Evolutionary conservation across 2,329 filamentous ascomycete genomes (phyloP).

Genomic region (Cephalotrichum gorgonifer): DNA sequence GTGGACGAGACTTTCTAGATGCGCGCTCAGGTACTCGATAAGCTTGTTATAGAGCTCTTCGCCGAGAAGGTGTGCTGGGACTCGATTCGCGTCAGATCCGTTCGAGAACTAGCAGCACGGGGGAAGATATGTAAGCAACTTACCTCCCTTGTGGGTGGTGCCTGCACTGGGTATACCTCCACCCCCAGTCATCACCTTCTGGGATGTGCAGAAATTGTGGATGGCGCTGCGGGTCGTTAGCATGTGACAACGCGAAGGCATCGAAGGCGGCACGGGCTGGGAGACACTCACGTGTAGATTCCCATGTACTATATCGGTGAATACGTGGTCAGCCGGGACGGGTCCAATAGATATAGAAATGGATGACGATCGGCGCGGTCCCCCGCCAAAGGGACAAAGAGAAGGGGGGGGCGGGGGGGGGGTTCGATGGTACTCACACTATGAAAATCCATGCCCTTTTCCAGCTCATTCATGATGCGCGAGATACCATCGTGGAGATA

Average conservation of each 20-base stretch:
- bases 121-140: background rate
- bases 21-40: slow-evolving; percentile 70
- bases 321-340: background rate
- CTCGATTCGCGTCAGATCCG: background rate
- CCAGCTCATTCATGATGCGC: slow-evolving; percentile 86
- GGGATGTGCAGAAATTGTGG: slow-evolving; percentile 98
- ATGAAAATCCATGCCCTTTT: slow-evolving; percentile 87
- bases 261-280: background rate
- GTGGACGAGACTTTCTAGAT: slow-evolving; percentile 61
- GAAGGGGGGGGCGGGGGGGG: background rate
- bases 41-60: slow-evolving; percentile 94
- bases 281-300: slow-evolving; percentile 64
- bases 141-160: slow-evolving; percentile 50
- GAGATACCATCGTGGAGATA: slow-evolving; percentile 84
- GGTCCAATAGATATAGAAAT: slow-evolving; percentile 4
- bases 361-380: no score
- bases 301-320: slow-evolving; percentile 85
- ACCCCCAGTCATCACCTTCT: slow-evolving; percentile 43
- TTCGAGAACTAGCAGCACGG: background rate
- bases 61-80: slow-evolving; percentile 75
- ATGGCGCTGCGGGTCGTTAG: slow-evolving; percentile 51
- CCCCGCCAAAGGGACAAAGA: no score
- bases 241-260: background rate
- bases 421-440: slow-evolving; percentile 43
- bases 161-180: slow-evolving; percentile 41